Percentiles rank a stretch among this genome's conserved stretches.
These are phyloP conservation scores for Yarrowia sp. DNA, from an alignment of 805 yeast genomes.

Conservation along the genomic window DNA sequence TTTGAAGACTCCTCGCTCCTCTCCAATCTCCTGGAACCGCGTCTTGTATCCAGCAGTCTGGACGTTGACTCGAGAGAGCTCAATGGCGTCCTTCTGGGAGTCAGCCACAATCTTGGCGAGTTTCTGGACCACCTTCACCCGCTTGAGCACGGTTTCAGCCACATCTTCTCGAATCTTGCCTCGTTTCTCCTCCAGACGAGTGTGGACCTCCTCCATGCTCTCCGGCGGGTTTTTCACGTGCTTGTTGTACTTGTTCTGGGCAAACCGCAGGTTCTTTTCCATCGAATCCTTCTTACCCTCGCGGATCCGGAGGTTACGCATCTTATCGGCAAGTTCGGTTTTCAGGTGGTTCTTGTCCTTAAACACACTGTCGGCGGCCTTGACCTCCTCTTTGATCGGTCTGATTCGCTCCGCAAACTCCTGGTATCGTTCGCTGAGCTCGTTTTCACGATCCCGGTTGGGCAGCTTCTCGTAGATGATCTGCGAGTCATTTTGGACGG, in stretches of 20 bases:
- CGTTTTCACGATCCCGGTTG: not conserved
- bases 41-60: not conserved
- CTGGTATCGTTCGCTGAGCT: slow-evolving; percentile 29
- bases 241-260: not conserved
- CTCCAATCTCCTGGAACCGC: not conserved
- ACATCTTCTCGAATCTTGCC: not conserved
- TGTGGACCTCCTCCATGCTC: not conserved
- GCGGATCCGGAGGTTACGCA: not conserved
- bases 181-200: not conserved
- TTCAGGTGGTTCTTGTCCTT: not conserved
- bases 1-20: not conserved
- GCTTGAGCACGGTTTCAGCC: not conserved
- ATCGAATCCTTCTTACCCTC: not conserved
- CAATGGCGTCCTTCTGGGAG: not conserved
- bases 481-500: not conserved
- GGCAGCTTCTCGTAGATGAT: slow-evolving; percentile 17
- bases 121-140: not conserved
- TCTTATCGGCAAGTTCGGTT: too few relatives aligned
- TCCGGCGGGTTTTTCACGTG: not conserved
- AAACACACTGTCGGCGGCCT: not conserved
- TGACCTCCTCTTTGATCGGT: not conserved
- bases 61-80: not conserved
- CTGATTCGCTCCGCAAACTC: not conserved
- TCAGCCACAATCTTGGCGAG: not conserved
- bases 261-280: not conserved